Base-by-base conservation (phyloP, 805 yeast species). In the Candida chauliodis region DNA sequence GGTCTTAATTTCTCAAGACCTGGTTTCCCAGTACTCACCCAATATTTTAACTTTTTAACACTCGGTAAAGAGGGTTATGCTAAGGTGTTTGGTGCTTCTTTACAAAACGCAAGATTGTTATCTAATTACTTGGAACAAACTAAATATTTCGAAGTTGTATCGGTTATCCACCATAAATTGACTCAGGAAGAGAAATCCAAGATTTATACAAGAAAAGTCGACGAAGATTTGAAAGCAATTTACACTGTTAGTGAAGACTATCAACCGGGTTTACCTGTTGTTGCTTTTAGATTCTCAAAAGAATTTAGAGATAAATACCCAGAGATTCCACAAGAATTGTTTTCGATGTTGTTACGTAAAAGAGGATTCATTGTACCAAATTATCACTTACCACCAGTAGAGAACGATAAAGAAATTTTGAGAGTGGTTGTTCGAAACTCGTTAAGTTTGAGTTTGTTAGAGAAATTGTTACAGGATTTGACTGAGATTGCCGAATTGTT, bases 1-100 rank as follows among this genome's bases (percentile, higher is more conserved):
- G 86, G 81, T 26, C 73, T 89, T 58, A 89, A 89, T 66, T 89
- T 89, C 62, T 85, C 95, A 6, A 79, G 96, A 57, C 93, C 97
- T 6, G 96, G 96, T 1, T 85, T 78, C 75, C 95, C 90, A 42
- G 90, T 90, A 22, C 71, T 89, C 45, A 88, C 83, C 54, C 96
- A 89, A 63, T 90, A 89, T 69, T 88, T 66, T 71, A 84, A 84
- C 59, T 79, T 89, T 50, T 63, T 89, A 49, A 68, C 77, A 28
- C 66, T 79, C 24, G 97, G 96, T 6, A 61, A 58, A 43, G 71
- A 72, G 23, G 97, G 97, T n/a, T 89, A 74, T 66, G 58, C 69
- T 46, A 67, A 73, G 36, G 64, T 78, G 26, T 89, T 84, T 56
- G 71, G 71, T 42, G 70, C 70, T 44, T 78, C 90, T 30, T 53